A percentile compares a stretch with the other conserved stretches of the same genome.
phyloP scores from a whole-genome alignment of 2,329 filamentous ascomycete genomes.

The Stagonosporopsis tanaceti region DNA sequence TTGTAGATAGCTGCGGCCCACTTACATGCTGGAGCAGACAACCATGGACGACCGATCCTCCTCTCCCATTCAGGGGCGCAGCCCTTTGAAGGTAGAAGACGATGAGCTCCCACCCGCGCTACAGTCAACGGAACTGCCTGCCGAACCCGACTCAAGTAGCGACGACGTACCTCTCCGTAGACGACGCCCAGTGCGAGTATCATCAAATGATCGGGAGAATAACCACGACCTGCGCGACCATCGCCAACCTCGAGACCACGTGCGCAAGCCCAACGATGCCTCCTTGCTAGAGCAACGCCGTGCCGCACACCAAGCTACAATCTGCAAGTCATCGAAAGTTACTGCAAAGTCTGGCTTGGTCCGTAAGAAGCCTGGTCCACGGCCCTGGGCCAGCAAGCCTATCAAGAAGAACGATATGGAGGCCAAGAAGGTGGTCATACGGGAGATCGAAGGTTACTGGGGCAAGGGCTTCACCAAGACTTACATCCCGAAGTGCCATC shows the following conservation, averaged over 20 bases:
- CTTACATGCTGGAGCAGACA: not conserved
- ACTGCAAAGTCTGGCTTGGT: constrained; percentile 11
- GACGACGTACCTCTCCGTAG: constrained; percentile 18
- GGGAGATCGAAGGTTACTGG: constrained; percentile 39
- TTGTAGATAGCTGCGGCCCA: not conserved
- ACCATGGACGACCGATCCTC: not conserved
- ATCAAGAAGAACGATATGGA: constrained; percentile 38
- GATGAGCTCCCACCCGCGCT: not conserved
- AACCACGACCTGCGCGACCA: not conserved
- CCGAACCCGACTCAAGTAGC: constrained; percentile 13
- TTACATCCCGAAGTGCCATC: constrained; percentile 42
- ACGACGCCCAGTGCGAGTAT: constrained; percentile 1
- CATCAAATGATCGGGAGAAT: not conserved
- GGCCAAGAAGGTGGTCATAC: constrained; percentile 35
- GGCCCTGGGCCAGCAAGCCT: constrained; percentile 25
- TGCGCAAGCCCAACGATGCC: not conserved
- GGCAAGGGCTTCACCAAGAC: constrained; percentile 37
- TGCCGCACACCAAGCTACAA: not conserved
- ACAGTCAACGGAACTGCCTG: constrained; percentile 2
- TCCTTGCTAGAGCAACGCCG: constrained; percentile 1
- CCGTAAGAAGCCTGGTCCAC: constrained; percentile 30
- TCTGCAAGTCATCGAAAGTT: constrained; percentile 9
- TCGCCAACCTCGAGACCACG: not conserved
- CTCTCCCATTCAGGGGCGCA: not conserved
- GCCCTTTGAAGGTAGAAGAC: not conserved